Base-by-base conservation (phyloP, 805 yeast genomes). In the Hanseniaspora guilliermondii region DNA sequence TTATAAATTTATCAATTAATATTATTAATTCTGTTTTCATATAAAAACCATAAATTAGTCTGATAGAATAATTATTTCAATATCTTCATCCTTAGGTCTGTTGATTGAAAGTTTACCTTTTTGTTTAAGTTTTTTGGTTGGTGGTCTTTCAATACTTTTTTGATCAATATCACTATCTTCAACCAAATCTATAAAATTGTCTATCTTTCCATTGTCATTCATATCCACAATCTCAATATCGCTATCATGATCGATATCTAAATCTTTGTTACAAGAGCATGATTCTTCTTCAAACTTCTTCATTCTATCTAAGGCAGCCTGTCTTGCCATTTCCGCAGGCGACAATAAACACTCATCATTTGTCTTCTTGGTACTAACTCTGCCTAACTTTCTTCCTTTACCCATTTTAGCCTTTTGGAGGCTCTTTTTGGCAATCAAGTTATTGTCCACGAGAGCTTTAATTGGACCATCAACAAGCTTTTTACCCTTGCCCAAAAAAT, bases 311-410 rank as follows among this genome's bases (percentile, higher is more conserved):
- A 60, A 58, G 1, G 71, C 70, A 2, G 71, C 71, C 7, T 57
- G 24, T 2, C 64, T 64, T 6, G 68, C 70, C 68, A 66, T 63
- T 50, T 65, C 68, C 44, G 58, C 57, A 4, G 70, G 64, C 8
- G 58, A 57, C 24, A n/a, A 44, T 44, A 14, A 19, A 24, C 19
- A 12, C 9, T 33, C 21, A 17, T 7, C 16, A 11, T 9, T 36
- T 35, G 11, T 7, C 16, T 37, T 41, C 42, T 12, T 48, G 53
- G 19, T 60, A 58, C 24, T 58, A 38, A 16, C 49, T 47, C 33
- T 56, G 35, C 24, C 56, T 40, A 25, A 44, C 42, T 39, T 55
- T 45, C 35, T 38, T 24, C 30, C 58, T 53, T 41, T 27, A 19
- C 38, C 36, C 40, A 39, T 6, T 24, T 45, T 53, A 27, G 40